Evolutionary conservation across 257 asterid genomes (phyloP), one percentile per base, ranked within the genome.

Genomic region (Catharanthus roseus): DNA sequence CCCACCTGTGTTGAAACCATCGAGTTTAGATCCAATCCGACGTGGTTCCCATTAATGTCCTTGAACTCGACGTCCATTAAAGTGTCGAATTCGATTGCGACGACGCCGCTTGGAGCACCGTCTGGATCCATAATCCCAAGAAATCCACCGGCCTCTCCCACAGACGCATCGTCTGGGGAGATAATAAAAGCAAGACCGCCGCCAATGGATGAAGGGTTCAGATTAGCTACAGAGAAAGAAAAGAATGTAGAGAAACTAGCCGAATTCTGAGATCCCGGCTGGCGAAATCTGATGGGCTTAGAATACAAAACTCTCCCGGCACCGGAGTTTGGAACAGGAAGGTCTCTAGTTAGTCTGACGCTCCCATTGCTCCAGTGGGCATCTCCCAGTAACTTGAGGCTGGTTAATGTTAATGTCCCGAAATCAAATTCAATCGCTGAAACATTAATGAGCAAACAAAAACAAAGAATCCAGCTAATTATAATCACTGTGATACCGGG

Each of bases 161-260:
- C 18, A 26, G 64, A 61, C 53, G 72, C 89, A 41, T 82, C 96
- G 63, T 85, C 90, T 26, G 89, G 88, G 1, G 96, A 82, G 51
- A 90, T 82, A 65, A 90, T 79, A 55, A 90, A 90, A 1, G 97
- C 97, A 28, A 90, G 68, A 1, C 97, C 97, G 39, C 96, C 97
- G 55, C 97, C 97, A 70, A 88, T 87, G 29, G 97, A 90, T 0
- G 90, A 83, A 0, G 96, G 97, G 77, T 90, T 90, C 81, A 87
- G 57, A 66, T 88, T 90, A 16, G 78, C 63, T 18, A 90, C 75
- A 3, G 96, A 88, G 78, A 90, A 90, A 3, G 97, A 84, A 84
- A 90, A 90, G 78, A 88, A 90, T 10, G 97, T 82, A 6, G 90
- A 82, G 84, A 90, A 90, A 73, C 85, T 85, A 31, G 82, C 96